These are phyloP conservation scores for Backusella psychrophila DNA, from an alignment of 192 early-diverging fungal species.

Conservation along the genomic window DNA sequence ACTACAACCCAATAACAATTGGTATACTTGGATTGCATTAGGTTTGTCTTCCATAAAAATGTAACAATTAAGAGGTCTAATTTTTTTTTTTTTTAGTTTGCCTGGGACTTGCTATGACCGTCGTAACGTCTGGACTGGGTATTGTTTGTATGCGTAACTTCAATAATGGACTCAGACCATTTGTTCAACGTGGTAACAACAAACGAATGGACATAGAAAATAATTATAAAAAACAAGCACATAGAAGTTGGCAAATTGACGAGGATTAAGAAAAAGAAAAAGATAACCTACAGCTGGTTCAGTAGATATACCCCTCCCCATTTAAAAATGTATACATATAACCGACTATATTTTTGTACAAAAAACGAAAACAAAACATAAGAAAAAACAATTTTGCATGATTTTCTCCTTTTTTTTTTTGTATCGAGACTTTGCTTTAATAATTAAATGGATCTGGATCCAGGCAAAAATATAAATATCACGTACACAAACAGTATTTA, in stretches of 20 bases:
- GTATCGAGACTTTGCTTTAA: not conserved
- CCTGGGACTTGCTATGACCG: constrained; percentile 16
- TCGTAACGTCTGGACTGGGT: constrained; percentile 21
- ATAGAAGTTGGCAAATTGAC: not conserved
- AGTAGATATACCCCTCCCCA: not conserved
- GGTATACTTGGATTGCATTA: constrained; percentile 39
- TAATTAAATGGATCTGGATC: not conserved
- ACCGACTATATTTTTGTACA: not conserved
- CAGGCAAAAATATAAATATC: not conserved
- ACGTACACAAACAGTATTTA: not conserved
- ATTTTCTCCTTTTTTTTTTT: not conserved
- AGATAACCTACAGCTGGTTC: not conserved
- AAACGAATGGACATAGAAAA: not conserved
- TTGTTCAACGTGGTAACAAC: constrained; percentile 27
- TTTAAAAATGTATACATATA: not conserved
- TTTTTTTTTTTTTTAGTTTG: constrained; percentile 18
- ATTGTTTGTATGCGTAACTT: constrained; percentile 37
- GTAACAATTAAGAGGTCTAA: not conserved
- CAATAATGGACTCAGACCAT: constrained; percentile 35
- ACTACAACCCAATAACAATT: constrained; percentile 27
- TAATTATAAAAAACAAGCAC: constrained; percentile 12
- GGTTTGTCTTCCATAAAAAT: constrained; percentile 15
- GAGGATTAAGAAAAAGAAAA: not conserved
- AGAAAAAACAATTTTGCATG: not conserved
- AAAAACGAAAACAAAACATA: not conserved